Evolutionary conservation across 495 filamentous ascomycete genomes (phyloP), one percentile per base, ranked within the genome.

Genomic region (Aspergillus conjunctus): DNA sequence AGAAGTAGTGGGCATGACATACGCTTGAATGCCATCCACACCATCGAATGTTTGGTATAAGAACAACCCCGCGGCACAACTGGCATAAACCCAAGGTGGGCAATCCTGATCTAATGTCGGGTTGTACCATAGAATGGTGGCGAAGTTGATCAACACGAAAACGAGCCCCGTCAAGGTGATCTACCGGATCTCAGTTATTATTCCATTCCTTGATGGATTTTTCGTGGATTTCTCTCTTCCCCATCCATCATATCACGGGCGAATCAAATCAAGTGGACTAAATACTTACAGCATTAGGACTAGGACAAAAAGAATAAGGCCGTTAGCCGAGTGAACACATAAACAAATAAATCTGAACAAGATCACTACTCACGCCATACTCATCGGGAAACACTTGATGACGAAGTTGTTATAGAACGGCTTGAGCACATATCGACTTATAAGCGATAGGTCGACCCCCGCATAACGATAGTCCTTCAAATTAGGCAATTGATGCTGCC

Each of bases 11-110:
- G 34, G 17, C 37, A 39, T 48, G 55, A 81, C 88, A 53, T 84
- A 90, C 83, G 94, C 94, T 71, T 98, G 94, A 37, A 91, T 85
- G 45, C 94, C 94, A 77, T 98, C 94, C 53, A 97, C 91, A 6
- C 93, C 94, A 76, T 98, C 94, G 73, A 98, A 97, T 1, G 94
- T 98, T 81, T 98, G 94, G 70, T 98, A 98, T 34, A 98, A 75
- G 71, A 97, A 97, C 64, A 98, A 75, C 2, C 94, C 94, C 49
- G 89, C 76, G 20, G 95, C 87, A 87, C 91, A 98, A 62, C 86
- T 88, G 53, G 87, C 88, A 81, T 98, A 98, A 15, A 98, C 94
- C 94, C 93, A 98, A 0, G 81, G 62, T 7, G 94, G 94, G 71
- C 93, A 97, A 72, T 98, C 91, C 71, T 89, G 87, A 73, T 98